Conservation (phyloP, 352 stramenopile genomes). For the Thalassiosira delicatula region DNA sequence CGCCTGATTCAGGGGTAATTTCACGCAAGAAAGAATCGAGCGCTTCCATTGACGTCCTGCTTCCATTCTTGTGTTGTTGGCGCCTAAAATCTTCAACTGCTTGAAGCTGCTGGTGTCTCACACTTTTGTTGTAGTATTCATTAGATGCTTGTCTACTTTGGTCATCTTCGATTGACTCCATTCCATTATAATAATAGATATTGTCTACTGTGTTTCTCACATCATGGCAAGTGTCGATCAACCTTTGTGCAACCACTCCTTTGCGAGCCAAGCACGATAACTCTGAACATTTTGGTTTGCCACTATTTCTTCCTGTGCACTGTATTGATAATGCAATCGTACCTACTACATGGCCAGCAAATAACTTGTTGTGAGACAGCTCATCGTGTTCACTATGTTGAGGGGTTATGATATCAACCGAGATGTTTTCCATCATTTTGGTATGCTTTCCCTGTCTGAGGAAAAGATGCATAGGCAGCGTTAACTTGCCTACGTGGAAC, state of each 20-base stretch:
- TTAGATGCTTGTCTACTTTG: not conserved
- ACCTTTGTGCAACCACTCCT: slow-evolving; percentile 17
- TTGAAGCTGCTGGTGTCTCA: slow-evolving; percentile 22
- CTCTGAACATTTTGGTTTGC: not conserved
- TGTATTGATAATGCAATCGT: no score
- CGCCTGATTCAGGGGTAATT: slow-evolving; percentile 16
- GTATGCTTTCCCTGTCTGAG: no score
- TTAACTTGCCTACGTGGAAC: no score
- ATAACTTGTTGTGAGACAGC: no score
- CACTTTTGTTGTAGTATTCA: slow-evolving; percentile 5
- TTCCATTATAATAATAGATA: slow-evolving; percentile 1
- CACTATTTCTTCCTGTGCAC: no score
- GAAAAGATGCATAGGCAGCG: no score
- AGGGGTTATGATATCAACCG: no score
- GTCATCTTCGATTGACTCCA: not conserved
- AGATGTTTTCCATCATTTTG: no score
- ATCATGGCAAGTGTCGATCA: slow-evolving; percentile 36
- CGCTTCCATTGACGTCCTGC: slow-evolving; percentile 9
- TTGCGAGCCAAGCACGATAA: not conserved
- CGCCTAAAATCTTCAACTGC: slow-evolving; percentile 27
- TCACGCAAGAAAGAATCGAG: slow-evolving; percentile 30
- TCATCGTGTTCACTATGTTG: no score
- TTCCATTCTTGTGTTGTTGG: slow-evolving; percentile 12
- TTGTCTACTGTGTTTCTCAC: slow-evolving; percentile 14
- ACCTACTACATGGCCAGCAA: no score